These are phyloP conservation scores for Colletotrichum lini DNA, from an alignment of 2,329 filamentous ascomycete genomes.

Conservation along the genomic window DNA sequence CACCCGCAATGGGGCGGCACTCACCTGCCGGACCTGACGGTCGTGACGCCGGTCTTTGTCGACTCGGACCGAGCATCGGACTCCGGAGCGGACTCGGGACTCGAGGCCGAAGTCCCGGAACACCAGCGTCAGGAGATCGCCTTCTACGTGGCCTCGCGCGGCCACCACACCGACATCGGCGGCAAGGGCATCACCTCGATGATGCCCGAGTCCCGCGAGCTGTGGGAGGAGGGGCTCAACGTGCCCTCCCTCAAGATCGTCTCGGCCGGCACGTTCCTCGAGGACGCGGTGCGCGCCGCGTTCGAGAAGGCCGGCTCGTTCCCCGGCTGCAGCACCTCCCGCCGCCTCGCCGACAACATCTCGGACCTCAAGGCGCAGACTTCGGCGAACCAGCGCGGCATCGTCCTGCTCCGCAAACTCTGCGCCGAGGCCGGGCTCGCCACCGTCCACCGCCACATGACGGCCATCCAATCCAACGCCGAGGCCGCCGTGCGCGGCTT, in stretches of 20 bases:
- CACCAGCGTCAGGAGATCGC: conserved; percentile 46
- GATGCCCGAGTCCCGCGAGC: conserved; percentile 57
- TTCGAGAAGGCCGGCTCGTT: conserved; percentile 52
- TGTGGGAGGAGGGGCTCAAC: conserved; percentile 61
- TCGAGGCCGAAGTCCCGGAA: background rate
- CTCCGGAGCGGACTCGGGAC: too few relatives aligned
- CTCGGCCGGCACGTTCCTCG: conserved; percentile 53
- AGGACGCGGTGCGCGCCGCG: conserved; percentile 50
- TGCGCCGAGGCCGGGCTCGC: conserved; percentile 52
- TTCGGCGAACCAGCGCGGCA: conserved; percentile 59
- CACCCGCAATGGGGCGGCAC: conserved; percentile 57
- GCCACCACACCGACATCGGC: conserved; percentile 58
- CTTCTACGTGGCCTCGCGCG: conserved; percentile 57
- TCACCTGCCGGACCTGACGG: conserved; percentile 58
- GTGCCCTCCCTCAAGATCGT: conserved; percentile 57
- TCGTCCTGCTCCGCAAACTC: conserved; percentile 50
- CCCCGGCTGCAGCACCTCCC: conserved; percentile 55
- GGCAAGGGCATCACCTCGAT: conserved; percentile 57
- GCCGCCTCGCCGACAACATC: conserved; percentile 58
- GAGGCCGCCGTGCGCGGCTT: conserved; percentile 54
- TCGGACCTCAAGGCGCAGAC: conserved; percentile 61
- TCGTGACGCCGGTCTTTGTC: conserved; percentile 57
- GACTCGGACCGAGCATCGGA: background rate
- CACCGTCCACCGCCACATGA: conserved; percentile 56
- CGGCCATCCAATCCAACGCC: conserved; percentile 58